phyloP scores from a whole-genome alignment of 768 basidiomycete genomes.

The Pisolithus sp. region DNA sequence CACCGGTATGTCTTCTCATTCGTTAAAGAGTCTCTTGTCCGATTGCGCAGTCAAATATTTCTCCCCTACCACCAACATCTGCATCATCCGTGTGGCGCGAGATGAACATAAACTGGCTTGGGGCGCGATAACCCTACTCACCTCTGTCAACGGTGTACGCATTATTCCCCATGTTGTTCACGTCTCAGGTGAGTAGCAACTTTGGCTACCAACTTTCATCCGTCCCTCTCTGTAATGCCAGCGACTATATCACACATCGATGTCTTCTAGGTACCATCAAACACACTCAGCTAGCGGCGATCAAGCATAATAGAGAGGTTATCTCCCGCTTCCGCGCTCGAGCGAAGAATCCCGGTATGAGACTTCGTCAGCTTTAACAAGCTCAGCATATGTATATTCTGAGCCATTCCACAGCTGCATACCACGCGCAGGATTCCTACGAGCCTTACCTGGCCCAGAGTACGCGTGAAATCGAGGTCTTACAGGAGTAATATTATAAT shows the following conservation, averaged over 20 bases:
- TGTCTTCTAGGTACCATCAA: constrained; percentile 68
- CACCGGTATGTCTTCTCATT: constrained; percentile 42
- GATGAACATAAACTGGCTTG: constrained; percentile 76
- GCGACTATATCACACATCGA: not conserved
- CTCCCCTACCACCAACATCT: constrained; percentile 75
- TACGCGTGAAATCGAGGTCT: constrained; percentile 52
- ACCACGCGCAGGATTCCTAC: constrained; percentile 48
- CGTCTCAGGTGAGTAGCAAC: constrained; percentile 55
- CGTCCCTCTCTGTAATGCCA: not conserved
- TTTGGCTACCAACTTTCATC: not conserved
- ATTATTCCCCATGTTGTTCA: constrained; percentile 76
- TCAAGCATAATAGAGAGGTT: constrained; percentile 64
- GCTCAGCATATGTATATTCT: not conserved
- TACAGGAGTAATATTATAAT: constrained; percentile 46
- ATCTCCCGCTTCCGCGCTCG: constrained; percentile 59
- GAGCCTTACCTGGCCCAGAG: constrained; percentile 52
- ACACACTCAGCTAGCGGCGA: constrained; percentile 73
- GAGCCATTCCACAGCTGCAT: constrained; percentile 33
- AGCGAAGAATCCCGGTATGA: constrained; percentile 45
- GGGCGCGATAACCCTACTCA: constrained; percentile 71
- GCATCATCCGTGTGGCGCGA: constrained; percentile 80
- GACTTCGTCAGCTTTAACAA: not conserved
- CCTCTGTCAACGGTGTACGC: constrained; percentile 48
- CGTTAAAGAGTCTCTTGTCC: not conserved
- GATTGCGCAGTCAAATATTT: constrained; percentile 71